A percentile compares a stretch with the other conserved stretches of the same genome.
These are phyloP conservation scores for Graphiopsis chlorocephala DNA, from an alignment of 2,329 filamentous ascomycete genomes.

Conservation along the genomic window DNA sequence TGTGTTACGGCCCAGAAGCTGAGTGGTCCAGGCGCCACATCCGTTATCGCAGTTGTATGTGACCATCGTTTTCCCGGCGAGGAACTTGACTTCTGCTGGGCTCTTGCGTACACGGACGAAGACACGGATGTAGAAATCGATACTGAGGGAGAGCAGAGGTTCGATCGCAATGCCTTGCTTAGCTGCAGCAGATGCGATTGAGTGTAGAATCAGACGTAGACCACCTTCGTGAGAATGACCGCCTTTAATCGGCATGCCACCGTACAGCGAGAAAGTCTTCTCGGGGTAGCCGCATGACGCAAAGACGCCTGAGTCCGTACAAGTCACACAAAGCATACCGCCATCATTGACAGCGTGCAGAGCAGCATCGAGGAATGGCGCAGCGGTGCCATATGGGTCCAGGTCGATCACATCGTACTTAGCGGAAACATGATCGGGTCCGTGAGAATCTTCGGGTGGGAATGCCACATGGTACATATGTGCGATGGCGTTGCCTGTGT, in stretches of 20 bases:
- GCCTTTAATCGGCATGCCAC: slow-evolving; percentile 82
- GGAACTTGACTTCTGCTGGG: slow-evolving; percentile 82
- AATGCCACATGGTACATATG: slow-evolving; percentile 74
- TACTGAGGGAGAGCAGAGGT: slow-evolving; percentile 85
- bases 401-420: slow-evolving; percentile 94
- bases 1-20: slow-evolving; percentile 71
- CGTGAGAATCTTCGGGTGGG: slow-evolving; percentile 32
- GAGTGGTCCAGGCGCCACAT: slow-evolving; percentile 87
- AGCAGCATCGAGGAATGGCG: slow-evolving; percentile 86
- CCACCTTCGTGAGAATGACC: slow-evolving; percentile 85
- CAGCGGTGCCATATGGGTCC: slow-evolving; percentile 92
- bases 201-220: slow-evolving; percentile 78
- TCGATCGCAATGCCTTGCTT: slow-evolving; percentile 86
- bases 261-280: slow-evolving; percentile 92
- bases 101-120: slow-evolving; percentile 81
- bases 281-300: slow-evolving; percentile 92
- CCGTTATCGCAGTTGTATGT: slow-evolving; percentile 88
- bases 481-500: slow-evolving; percentile 77
- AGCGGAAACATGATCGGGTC: slow-evolving; percentile 36
- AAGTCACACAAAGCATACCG: slow-evolving; percentile 89
- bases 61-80: slow-evolving; percentile 87
- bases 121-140: slow-evolving; percentile 90
- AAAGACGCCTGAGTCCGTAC: slow-evolving; percentile 93
- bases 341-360: slow-evolving; percentile 85
- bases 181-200: slow-evolving; percentile 74